Conservation (phyloP, 179 eudicot species). For the Dionaea muscipula region DNA sequence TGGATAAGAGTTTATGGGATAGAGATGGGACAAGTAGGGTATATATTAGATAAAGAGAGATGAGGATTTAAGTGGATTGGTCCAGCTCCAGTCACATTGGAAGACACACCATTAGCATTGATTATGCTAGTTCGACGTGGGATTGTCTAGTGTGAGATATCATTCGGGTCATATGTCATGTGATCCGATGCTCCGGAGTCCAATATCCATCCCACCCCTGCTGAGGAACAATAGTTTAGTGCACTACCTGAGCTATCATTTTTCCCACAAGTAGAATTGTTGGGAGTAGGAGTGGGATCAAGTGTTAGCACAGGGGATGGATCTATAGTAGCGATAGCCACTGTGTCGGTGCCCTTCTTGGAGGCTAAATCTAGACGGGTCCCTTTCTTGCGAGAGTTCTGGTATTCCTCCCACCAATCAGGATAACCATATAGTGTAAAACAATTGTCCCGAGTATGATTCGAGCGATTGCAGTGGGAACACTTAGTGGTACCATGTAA, state of each 20-base stretch:
- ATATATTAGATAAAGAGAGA: too few species aligned
- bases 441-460: neutral
- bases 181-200: too few species aligned
- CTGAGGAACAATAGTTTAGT: neutral
- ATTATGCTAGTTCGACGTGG: too few species aligned
- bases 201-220: too few species aligned
- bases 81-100: too few species aligned
- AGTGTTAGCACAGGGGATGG: neutral
- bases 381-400: neutral
- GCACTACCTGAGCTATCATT: constrained; percentile 2
- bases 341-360: neutral
- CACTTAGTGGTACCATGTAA: neutral
- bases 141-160: neutral
- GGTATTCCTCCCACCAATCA: neutral
- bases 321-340: neutral
- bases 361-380: too few species aligned
- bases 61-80: too few species aligned
- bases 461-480: neutral
- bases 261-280: neutral
- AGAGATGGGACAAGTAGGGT: too few species aligned
- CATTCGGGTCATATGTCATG: too few species aligned
- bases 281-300: neutral
- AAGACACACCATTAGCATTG: too few species aligned
- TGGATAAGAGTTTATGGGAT: too few species aligned
- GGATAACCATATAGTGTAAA: constrained; percentile 2